phyloP scores from a whole-genome alignment of 2,329 filamentous ascomycete species.

The Xylaria arbuscula region DNA sequence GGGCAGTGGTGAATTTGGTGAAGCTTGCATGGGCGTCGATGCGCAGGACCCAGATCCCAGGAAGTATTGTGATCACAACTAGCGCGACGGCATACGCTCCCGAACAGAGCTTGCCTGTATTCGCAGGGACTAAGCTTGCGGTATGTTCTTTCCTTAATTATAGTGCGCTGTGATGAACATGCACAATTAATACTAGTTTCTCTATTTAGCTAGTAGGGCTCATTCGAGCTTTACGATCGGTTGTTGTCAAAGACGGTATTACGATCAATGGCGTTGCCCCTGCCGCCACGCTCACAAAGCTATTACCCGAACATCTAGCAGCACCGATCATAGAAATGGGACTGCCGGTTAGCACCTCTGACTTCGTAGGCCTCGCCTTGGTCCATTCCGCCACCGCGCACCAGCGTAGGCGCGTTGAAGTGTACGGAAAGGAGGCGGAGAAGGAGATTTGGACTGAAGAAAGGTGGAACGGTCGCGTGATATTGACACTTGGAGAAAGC shows the following conservation, averaged over 20 bases:
- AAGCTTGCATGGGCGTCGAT: conserved; percentile 51
- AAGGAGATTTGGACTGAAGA: conserved; percentile 21
- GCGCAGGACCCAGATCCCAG: conserved; percentile 39
- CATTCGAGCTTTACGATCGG: conserved; percentile 50
- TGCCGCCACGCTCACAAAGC: conserved; percentile 49
- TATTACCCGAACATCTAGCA: conserved; percentile 46
- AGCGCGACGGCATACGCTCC: conserved; percentile 54
- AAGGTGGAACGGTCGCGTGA: conserved; percentile 52
- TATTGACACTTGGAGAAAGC: conserved; percentile 51
- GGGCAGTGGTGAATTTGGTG: conserved; percentile 48
- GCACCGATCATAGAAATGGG: conserved; percentile 47
- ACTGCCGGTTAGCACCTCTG: conserved; percentile 50
- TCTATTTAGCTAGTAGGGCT: conserved; percentile 45
- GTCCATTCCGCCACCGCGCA: conserved; percentile 53
- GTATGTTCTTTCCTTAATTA: not conserved
- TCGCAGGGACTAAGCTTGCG: conserved; percentile 30
- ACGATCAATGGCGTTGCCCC: conserved; percentile 56
- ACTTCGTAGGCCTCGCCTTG: conserved; percentile 52
- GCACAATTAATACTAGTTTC: not conserved
- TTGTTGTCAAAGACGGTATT: conserved; percentile 43
- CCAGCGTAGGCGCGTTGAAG: conserved; percentile 49
- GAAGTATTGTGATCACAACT: conserved; percentile 54
- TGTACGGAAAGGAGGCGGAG: conserved; percentile 52
- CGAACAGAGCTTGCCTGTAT: conserved; percentile 53
- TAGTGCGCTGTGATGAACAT: not conserved